These are phyloP conservation scores for Telfairia occidentalis DNA, from an alignment of 331 rosid species.

Conservation along the genomic window DNA sequence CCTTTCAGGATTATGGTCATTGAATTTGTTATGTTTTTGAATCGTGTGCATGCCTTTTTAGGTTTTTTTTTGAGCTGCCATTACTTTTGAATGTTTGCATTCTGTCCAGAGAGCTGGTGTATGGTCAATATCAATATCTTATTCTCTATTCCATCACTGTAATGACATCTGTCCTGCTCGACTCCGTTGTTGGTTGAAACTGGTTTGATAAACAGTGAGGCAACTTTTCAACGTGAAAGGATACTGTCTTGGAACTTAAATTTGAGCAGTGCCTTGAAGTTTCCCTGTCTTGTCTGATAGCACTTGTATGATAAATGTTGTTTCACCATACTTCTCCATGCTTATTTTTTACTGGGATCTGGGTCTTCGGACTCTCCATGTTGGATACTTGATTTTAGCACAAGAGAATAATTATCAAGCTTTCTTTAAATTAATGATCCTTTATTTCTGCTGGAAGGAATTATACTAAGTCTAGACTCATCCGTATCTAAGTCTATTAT, in stretches of 20 bases:
- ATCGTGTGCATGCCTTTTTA: not conserved
- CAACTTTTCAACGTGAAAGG: not conserved
- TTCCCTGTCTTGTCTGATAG: not conserved
- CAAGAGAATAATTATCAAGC: not conserved
- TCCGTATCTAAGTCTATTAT: not conserved
- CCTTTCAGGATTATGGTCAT: conserved; percentile 18
- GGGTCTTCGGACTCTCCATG: not conserved
- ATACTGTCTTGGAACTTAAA: not conserved
- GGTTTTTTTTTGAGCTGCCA: not conserved
- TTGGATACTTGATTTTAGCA: not conserved
- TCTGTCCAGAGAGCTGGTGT: not conserved
- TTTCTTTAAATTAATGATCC: not conserved
- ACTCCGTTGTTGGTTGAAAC: not conserved
- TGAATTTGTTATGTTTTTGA: not conserved
- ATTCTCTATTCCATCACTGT: not conserved
- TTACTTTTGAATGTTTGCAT: not conserved
- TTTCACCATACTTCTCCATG: not conserved
- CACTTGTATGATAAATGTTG: not conserved
- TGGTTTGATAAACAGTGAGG: not conserved
- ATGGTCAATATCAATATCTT: not conserved
- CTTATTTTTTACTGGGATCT: not conserved
- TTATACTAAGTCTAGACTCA: not conserved
- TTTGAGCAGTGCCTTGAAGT: not conserved
- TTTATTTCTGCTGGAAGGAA: not conserved
- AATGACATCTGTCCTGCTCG: not conserved